Conservation (phyloP, 495 filamentous ascomycete species). For the Podospora conica region DNA sequence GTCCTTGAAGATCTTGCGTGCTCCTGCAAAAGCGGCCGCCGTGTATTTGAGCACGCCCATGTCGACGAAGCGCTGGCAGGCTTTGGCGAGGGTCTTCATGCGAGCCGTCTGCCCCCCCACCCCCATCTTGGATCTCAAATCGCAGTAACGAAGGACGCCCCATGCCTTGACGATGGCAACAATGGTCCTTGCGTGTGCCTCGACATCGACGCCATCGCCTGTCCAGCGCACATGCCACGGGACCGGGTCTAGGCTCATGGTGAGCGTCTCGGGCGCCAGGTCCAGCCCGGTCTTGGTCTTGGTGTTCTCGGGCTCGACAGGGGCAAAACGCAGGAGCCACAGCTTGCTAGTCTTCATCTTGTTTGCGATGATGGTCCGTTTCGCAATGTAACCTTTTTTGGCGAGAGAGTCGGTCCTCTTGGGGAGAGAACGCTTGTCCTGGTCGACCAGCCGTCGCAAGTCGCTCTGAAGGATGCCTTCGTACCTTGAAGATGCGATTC, state of each 20-base stretch:
- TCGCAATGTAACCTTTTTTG: slow-evolving; percentile 78
- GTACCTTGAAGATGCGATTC: slow-evolving; percentile 66
- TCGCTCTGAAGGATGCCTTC: slow-evolving; percentile 75
- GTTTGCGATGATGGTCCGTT: slow-evolving; percentile 59
- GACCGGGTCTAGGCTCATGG: slow-evolving; percentile 38
- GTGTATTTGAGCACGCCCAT: slow-evolving; percentile 66
- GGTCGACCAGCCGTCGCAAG: slow-evolving; percentile 65
- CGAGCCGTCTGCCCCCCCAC: slow-evolving; percentile 53
- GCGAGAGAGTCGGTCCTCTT: slow-evolving; percentile 69
- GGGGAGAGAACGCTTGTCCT: slow-evolving; percentile 86
- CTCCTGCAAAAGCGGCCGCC: slow-evolving; percentile 47
- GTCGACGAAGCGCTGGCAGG: slow-evolving; percentile 60
- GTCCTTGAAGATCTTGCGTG: slow-evolving; percentile 44
- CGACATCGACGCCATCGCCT: slow-evolving; percentile 46
- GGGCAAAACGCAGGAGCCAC: slow-evolving; percentile 57
- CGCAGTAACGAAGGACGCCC: slow-evolving; percentile 44
- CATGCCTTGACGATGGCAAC: slow-evolving; percentile 45
- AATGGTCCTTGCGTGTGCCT: slow-evolving; percentile 40
- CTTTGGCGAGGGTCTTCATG: slow-evolving; percentile 62
- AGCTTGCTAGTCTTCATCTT: slow-evolving; percentile 61
- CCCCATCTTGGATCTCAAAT: slow-evolving; percentile 59
- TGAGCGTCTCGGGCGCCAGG: slow-evolving; percentile 29
- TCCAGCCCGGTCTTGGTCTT: slow-evolving; percentile 28
- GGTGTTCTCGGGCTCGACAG: slow-evolving; percentile 31
- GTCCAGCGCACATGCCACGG: slow-evolving; percentile 45